Conservation (phyloP, 1,139 yeast species). For the Candida sp. region DNA sequence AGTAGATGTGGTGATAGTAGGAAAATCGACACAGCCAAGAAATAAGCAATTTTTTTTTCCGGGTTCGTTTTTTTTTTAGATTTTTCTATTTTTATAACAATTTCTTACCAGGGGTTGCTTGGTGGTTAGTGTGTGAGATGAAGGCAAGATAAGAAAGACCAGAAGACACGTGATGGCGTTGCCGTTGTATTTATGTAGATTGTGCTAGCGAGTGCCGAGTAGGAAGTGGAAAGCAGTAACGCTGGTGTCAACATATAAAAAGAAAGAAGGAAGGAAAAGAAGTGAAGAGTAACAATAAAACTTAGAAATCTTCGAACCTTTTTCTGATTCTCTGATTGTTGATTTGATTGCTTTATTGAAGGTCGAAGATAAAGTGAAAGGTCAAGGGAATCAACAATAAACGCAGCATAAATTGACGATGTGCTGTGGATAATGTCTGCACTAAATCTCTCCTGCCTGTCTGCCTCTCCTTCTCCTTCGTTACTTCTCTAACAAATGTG, state of each 20-base stretch:
- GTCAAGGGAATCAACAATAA: too few species aligned
- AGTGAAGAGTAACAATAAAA: neutral
- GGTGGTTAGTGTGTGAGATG: neutral
- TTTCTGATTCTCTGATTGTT: neutral
- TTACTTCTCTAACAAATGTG: too few species aligned
- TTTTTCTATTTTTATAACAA: neutral
- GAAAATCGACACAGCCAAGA: slow-evolving; percentile 5
- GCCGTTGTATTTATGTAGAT: neutral
- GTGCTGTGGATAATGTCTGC: too few species aligned
- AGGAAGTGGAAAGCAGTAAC: neutral
- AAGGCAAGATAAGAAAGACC: too few species aligned
- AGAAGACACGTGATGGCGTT: neutral
- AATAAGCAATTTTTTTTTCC: neutral
- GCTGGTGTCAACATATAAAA: neutral
- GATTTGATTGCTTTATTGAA: neutral
- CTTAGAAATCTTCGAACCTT: neutral
- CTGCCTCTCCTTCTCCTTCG: too few species aligned
- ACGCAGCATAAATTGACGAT: too few species aligned
- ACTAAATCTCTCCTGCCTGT: too few species aligned
- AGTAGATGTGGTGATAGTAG: neutral
- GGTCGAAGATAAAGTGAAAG: too few species aligned
- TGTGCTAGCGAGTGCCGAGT: neutral
- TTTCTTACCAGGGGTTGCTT: neutral
- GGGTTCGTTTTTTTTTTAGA: neutral
- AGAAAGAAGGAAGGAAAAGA: neutral